Evolutionary conservation across 148 eudicot genomes (phyloP).

Genomic region (Arctostaphylos glauca): DNA sequence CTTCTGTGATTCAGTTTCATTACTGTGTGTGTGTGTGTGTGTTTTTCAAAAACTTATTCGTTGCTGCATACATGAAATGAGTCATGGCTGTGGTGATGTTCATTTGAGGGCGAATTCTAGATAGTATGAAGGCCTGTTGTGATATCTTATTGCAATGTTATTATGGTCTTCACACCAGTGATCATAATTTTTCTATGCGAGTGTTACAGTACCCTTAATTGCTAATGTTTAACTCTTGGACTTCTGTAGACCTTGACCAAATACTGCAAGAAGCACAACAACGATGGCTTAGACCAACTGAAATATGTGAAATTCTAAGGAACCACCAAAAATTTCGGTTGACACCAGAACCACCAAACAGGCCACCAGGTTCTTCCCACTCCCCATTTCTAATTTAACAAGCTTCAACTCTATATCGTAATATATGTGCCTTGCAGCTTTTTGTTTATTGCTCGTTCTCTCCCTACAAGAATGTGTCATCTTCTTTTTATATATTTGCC

Average conservation of each 20-base stretch:
- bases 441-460: neutral
- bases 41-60: neutral
- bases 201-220: neutral
- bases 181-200: neutral
- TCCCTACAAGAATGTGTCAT: neutral
- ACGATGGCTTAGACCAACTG: conserved; percentile 78
- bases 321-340: conserved; percentile 50
- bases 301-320: conserved; percentile 68
- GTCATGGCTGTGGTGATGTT: neutral
- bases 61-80: neutral
- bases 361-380: conserved; percentile 40
- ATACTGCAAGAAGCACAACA: conserved; percentile 60
- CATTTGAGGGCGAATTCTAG: neutral
- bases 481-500: neutral
- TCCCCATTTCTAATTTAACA: neutral
- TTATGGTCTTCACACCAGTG: neutral
- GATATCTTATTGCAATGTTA: neutral
- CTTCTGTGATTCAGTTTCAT: neutral
- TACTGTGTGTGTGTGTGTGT: neutral
- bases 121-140: neutral
- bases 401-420: neutral
- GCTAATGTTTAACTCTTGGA: neutral
- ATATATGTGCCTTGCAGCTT: neutral
- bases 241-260: conserved; percentile 48
- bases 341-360: conserved; percentile 54